Conservation (phyloP, 352 stramenopile genomes). For the Halophytophthora polymorphica region DNA sequence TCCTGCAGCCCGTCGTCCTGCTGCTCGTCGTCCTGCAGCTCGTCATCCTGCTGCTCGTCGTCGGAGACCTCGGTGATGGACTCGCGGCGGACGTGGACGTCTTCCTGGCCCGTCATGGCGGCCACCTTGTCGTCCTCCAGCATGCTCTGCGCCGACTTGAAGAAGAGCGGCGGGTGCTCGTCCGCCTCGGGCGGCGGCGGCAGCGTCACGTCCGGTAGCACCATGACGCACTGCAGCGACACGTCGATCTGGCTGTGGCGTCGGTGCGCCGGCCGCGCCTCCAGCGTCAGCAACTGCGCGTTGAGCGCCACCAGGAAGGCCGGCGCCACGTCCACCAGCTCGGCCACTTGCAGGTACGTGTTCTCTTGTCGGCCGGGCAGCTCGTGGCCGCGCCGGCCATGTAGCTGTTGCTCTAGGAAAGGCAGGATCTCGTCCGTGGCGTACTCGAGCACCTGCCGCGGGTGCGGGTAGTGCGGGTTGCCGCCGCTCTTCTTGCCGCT, state of each 20-base stretch:
- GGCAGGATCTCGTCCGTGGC: slow-evolving; percentile 73
- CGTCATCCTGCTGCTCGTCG: slow-evolving; percentile 22
- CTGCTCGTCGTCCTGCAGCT: slow-evolving; percentile 14
- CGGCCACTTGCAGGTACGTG: slow-evolving; percentile 64
- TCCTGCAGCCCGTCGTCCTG: slow-evolving; percentile 16
- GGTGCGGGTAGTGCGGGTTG: slow-evolving; percentile 66
- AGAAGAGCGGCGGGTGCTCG: slow-evolving; percentile 34
- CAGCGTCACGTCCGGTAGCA: slow-evolving; percentile 76
- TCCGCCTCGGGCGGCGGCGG: slow-evolving; percentile 47
- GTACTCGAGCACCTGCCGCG: slow-evolving; percentile 66
- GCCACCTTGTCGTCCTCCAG: slow-evolving; percentile 3
- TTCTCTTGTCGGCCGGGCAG: slow-evolving; percentile 10
- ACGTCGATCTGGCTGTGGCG: slow-evolving; percentile 76
- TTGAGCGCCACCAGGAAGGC: slow-evolving; percentile 66
- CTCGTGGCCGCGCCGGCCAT: slow-evolving; percentile 1
- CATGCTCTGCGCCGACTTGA: slow-evolving; percentile 34
- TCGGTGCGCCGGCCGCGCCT: slow-evolving; percentile 52
- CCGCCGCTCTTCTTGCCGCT: slow-evolving; percentile 27
- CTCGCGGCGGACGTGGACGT: slow-evolving; percentile 12
- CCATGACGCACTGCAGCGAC: slow-evolving; percentile 67
- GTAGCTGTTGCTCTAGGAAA: slow-evolving; percentile 48
- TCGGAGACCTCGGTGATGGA: slow-evolving; percentile 35
- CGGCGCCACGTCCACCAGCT: slow-evolving; percentile 61
- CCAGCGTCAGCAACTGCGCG: slow-evolving; percentile 51
- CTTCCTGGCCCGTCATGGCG: no score